Evolutionary conservation across 1,284 basidiomycete genomes (phyloP), one percentile per base, ranked within the genome.

Genomic region (Golubevia pallescens): DNA sequence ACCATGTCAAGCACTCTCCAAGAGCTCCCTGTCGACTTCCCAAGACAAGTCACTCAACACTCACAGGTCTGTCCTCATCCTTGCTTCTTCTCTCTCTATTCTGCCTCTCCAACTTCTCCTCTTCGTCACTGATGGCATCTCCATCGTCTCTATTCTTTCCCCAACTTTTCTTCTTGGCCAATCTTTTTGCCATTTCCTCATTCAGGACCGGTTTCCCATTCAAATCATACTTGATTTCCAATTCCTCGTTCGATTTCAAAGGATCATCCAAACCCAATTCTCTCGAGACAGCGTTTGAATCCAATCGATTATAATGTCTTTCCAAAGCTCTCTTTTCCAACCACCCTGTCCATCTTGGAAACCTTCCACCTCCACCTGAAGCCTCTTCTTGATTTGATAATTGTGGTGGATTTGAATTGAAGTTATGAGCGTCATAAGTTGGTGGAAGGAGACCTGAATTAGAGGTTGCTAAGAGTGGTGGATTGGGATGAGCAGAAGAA

Each of bases 301-400:
- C 73, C 4, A 72, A 32, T 13, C 62, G 61, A 42, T 68, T 71
- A 48, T 72, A 74, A 42, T 74, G 73, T 3, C 73, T 70, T 60
- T 74, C 73, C 19, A 74, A 42, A 4, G 70, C 73, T 32, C 73
- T 66, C 62, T 74, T 74, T 38, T 74, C 73, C 20, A 74, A 67
- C 73, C 73, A 74, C 24, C 67, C 58, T 1, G 69, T 63, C 73
- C 73, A 74, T 38, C 73, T 60, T 56, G 73, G 73, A 57, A 74
- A 74, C 21, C 73, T 68, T 4, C 67, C 65, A 34, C 61, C 70
- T 52, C 68, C 65, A 2, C 23, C 24, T 20, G 59, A 63, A 23
- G 62, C 62, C 24, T 52, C 61, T 21, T 51, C 48, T 28, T 28
- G 28, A 28, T 28, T 28, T 23, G 58, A 58, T 4, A 55, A 16